Evolutionary conservation across 257 asterid species (phyloP).

Genomic region (Leptodermis oblonga): DNA sequence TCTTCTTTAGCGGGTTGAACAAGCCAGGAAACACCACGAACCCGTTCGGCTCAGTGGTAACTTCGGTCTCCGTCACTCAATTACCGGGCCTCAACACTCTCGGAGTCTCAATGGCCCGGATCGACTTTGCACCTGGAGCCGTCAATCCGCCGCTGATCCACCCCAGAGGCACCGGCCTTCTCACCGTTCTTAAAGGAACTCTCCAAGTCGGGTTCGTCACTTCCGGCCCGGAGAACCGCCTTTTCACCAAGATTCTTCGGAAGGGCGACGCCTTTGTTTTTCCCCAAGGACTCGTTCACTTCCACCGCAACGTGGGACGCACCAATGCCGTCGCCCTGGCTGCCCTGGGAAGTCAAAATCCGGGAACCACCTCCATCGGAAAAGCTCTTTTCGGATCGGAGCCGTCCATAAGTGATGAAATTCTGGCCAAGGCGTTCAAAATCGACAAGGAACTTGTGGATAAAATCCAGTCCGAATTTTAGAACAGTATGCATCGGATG

Average conservation of each 20-base stretch:
- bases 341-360: constrained; percentile 9
- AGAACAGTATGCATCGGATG: background rate
- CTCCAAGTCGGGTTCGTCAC: constrained; percentile 10
- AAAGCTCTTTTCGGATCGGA: constrained; percentile 7
- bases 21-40: constrained; percentile 12
- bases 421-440: constrained; percentile 10
- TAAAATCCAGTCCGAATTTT: constrained; percentile 6
- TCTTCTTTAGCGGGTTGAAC: constrained; percentile 10
- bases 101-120: background rate
- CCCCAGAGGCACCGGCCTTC: constrained; percentile 8
- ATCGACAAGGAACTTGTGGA: background rate
- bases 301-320: constrained; percentile 13
- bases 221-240: constrained; percentile 9
- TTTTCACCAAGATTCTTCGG: constrained; percentile 10
- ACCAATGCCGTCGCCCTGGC: constrained; percentile 11
- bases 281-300: constrained; percentile 8
- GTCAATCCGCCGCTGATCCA: constrained; percentile 6
- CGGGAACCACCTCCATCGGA: background rate
- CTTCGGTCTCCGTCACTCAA: background rate
- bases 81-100: constrained; percentile 9
- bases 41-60: constrained; percentile 5
- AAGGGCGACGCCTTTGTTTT: constrained; percentile 10
- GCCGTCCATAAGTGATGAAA: background rate
- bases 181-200: constrained; percentile 10
- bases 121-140: constrained; percentile 3